Conservation (phyloP, 192 early-diverging fungal genomes). For the Chytriomyces hyalinus region DNA sequence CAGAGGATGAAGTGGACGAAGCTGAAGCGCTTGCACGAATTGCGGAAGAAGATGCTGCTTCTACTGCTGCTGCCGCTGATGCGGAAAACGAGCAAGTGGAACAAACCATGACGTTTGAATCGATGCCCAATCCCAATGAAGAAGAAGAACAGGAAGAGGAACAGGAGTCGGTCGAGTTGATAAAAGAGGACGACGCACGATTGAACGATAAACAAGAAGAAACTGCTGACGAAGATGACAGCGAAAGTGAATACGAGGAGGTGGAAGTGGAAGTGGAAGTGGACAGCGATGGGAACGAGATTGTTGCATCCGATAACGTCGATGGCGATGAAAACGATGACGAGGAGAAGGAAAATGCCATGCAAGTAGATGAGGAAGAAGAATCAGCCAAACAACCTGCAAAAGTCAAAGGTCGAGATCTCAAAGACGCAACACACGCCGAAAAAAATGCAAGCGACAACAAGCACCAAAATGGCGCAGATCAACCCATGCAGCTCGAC, state of each 20-base stretch:
- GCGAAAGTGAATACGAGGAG: conserved; percentile 19
- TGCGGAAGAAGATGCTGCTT: neutral
- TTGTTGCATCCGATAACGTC: neutral
- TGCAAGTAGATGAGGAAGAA: neutral
- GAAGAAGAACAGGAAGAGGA: neutral
- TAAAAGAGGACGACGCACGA: neutral
- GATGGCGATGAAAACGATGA: neutral
- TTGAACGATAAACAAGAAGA: neutral
- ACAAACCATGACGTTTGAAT: no score
- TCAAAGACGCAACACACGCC: neutral
- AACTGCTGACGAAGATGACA: neutral
- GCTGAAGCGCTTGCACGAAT: neutral
- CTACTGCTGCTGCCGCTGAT: neutral
- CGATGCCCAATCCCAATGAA: no score
- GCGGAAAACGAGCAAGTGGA: neutral
- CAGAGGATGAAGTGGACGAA: neutral
- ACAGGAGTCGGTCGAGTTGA: neutral
- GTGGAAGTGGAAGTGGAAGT: conserved; percentile 18
- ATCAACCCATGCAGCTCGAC: neutral
- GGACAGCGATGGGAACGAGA: conserved; percentile 2
- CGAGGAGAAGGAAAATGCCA: neutral
- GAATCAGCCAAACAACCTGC: neutral
- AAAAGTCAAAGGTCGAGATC: neutral
- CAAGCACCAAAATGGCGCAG: neutral
- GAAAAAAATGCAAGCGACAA: neutral